Base-by-base conservation (phyloP, 1,139 yeast species). In the Suhomyces yuchorum region DNA sequence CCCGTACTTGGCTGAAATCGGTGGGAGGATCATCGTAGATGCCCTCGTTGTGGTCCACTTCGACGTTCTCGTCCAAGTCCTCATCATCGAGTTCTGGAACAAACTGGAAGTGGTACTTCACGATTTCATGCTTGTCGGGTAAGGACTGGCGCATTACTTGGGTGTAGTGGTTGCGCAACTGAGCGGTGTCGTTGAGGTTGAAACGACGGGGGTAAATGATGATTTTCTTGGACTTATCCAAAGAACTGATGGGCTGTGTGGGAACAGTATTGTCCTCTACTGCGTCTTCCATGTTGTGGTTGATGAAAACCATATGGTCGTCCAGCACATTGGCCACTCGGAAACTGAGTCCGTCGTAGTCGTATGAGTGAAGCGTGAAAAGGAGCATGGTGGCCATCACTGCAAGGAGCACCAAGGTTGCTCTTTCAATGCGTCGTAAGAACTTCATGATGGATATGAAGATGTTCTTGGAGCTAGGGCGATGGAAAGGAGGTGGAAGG, bases 171-270 rank as follows among this genome's bases (percentile, higher is more conserved):
- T 34, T 9, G 6, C 15, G n/a, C 39, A 46, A 38, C 26, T 24
- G 33, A 2, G 32, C 42, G 26, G 39, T n/a, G n/a, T 37, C 15
- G 26, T 17, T 26, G 19, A 44, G 12, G 34, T 28, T 30, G 37
- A 46, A 46, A 17, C 26, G 20, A 8, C 48, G 34, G 12, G 48
- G 48, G 22, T 37, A 46, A 20, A 46, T 46, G 45, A 46, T 46
- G 48, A 46, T 36, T 17, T 46, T 46, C 11, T 33, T 33, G 17
- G 22, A 8, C 22, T 46, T 46, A 34, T 46, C 45, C 14, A 33
- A 37, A 9, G 35, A 4, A 8, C 43, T 33, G 33, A 46, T 33
- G n/a, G 30, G 45, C 12, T 11, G 9, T 17, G 45, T 41, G 11
- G 42, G 37, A 8, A 41, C 32, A 14, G 23, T 15, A 23, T 18